Evolutionary conservation across 2,329 filamentous ascomycete species (phyloP).

Genomic region (Ophioceras dolichostomum): DNA sequence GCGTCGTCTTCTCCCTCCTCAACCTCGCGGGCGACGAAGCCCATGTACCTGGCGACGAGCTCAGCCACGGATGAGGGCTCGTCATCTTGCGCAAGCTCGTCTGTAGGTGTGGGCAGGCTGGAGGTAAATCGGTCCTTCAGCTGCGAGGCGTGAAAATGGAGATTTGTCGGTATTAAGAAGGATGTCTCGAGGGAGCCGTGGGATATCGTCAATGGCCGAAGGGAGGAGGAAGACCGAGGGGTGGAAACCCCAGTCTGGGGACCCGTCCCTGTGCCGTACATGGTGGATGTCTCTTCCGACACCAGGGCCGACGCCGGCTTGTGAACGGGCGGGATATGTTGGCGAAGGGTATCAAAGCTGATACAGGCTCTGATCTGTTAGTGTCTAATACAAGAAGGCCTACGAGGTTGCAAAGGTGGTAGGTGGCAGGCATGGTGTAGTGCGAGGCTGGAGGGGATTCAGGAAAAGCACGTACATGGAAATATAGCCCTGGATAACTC

Average conservation of each 20-base stretch:
- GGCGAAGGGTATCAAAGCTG: too few relatives aligned
- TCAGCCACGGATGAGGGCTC: slow-evolving; percentile 95
- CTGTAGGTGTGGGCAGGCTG: slow-evolving; percentile 79
- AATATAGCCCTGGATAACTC: slow-evolving; percentile 1
- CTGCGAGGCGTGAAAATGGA: slow-evolving; percentile 93
- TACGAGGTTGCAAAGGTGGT: too few relatives aligned
- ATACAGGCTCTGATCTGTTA: too few relatives aligned
- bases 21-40: slow-evolving; percentile 77
- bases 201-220: slow-evolving; percentile 78
- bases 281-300: slow-evolving; percentile 37
- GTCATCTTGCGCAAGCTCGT: slow-evolving; percentile 95
- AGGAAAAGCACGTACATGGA: not conserved
- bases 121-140: slow-evolving; percentile 83
- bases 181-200: slow-evolving; percentile 95
- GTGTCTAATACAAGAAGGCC: too few relatives aligned
- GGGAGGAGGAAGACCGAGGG: slow-evolving; percentile 82
- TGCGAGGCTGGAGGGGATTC: not conserved
- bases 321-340: slow-evolving; percentile 3
- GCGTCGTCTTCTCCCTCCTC: slow-evolving; percentile 86
- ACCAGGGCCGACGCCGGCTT: slow-evolving; percentile 12
- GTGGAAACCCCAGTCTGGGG: slow-evolving; percentile 95
- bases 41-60: slow-evolving; percentile 86
- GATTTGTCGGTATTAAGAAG: slow-evolving; percentile 85
- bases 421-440: too few relatives aligned
- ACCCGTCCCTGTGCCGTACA: slow-evolving; percentile 78